Evolutionary conservation across 2,329 filamentous ascomycete species (phyloP), one percentile per base, ranked within the genome.

Genomic region (Sphaerulina vaccinii): DNA sequence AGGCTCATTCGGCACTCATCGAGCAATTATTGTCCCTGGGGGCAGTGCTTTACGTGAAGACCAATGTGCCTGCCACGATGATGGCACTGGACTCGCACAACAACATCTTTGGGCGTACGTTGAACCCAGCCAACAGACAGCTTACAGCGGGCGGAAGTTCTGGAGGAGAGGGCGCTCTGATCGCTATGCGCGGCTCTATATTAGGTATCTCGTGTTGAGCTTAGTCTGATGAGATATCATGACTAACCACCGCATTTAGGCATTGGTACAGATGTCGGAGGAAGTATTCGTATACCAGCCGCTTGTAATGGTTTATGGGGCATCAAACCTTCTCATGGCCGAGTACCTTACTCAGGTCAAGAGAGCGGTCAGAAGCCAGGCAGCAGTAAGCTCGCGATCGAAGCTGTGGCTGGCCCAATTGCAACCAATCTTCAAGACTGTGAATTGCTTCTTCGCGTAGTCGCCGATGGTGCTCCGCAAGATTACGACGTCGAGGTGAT

Each of bases 221-320:
- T 32, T 11, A 13, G 11, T 32, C 24, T 32, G 10, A 4, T 32
- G n/a, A 32, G n/a, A 32, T 4, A 13, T 11, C 27, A 32, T 11
- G 10, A 11, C 27, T 32, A 32, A 32, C 11, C 27, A 32, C 2
- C 13, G 24, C 13, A 11, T n/a, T n/a, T 10, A 11, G 5, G 27
- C 3, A 72, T 80, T 1, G 79, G 78, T 2, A 80, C 79, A 3
- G 79, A 81, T 59, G 74, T 81, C 6, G 78, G 78, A n/a, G 55
- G 55, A 9, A 45, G 21, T 2, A 77, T 80, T 47, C 70, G 79
- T 2, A 73, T 80, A 11, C 79, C 79, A 0, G 72, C 77, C 0
- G 72, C 75, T 58, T 72, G 77, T 49, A 74, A 78, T 54, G 76
- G 75, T 2, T 63, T 78, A 0, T 79, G 75, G 36, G 77, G 76